phyloP scores from a whole-genome alignment of 2,329 filamentous ascomycete genomes.

The Aureobasidium namibiae region DNA sequence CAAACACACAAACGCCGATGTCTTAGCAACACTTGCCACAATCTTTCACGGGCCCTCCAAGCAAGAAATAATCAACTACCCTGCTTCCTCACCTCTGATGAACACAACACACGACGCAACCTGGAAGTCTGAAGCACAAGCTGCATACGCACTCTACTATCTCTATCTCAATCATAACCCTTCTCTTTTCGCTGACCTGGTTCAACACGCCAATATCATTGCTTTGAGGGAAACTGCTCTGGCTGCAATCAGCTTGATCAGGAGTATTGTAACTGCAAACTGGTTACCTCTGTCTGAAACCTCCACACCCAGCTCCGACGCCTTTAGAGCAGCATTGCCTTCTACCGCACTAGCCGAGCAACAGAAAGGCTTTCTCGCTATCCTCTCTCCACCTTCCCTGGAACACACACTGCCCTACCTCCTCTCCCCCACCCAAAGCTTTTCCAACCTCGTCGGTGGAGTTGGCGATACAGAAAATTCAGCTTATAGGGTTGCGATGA shows the following conservation, averaged over 20 bases:
- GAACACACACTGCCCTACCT: slow-evolving; percentile 48
- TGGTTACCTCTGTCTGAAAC: slow-evolving; percentile 36
- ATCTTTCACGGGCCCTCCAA: slow-evolving; percentile 47
- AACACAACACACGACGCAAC: slow-evolving; percentile 18
- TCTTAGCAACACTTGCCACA: slow-evolving; percentile 45
- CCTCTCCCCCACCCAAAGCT: slow-evolving; percentile 48
- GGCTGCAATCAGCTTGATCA: slow-evolving; percentile 45
- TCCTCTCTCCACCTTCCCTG: slow-evolving; percentile 44
- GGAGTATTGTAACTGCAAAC: slow-evolving; percentile 44
- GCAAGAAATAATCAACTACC: slow-evolving; percentile 28
- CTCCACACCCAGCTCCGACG: slow-evolving; percentile 18
- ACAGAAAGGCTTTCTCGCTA: slow-evolving; percentile 39
- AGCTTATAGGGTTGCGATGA: slow-evolving; percentile 48
- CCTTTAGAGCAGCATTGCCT: slow-evolving; percentile 31
- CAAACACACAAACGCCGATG: slow-evolving; percentile 45
- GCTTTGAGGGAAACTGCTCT: slow-evolving; percentile 50
- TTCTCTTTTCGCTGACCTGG: slow-evolving; percentile 44
- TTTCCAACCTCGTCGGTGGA: slow-evolving; percentile 51
- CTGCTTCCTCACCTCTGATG: slow-evolving; percentile 22
- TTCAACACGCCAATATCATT: slow-evolving; percentile 47
- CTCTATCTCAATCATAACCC: slow-evolving; percentile 45
- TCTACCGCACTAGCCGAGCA: slow-evolving; percentile 23
- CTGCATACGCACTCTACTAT: slow-evolving; percentile 48
- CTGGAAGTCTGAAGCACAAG: slow-evolving; percentile 35
- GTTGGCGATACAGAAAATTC: slow-evolving; percentile 48